phyloP scores from a whole-genome alignment of 2,329 filamentous ascomycete genomes.

The Periconia digitata region DNA sequence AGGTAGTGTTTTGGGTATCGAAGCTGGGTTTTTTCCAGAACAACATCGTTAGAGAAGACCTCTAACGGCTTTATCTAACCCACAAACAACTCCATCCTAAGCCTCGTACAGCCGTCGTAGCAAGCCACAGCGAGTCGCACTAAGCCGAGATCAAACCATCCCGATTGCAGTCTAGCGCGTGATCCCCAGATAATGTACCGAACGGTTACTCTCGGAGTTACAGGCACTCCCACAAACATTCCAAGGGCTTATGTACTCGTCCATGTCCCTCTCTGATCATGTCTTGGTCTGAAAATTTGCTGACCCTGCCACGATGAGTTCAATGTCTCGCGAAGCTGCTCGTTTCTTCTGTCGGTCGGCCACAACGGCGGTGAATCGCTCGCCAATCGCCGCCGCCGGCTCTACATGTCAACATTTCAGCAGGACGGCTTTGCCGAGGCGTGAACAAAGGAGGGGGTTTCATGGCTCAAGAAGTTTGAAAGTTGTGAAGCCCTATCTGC shows the following conservation, averaged over 20 bases:
- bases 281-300: slow-evolving; percentile 18
- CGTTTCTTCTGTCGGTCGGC: slow-evolving; percentile 28
- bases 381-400: slow-evolving; percentile 26
- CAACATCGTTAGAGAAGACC: too few relatives aligned
- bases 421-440: slow-evolving; percentile 18
- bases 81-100: too few relatives aligned
- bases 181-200: slow-evolving; percentile 11
- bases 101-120: background rate
- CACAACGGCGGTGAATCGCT: slow-evolving; percentile 18
- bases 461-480: slow-evolving; percentile 33
- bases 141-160: background rate
- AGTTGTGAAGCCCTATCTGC: slow-evolving; percentile 74
- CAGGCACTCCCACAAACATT: slow-evolving; percentile 6
- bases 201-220: slow-evolving; percentile 9
- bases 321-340: slow-evolving; percentile 33
- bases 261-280: slow-evolving; percentile 16
- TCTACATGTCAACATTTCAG: background rate
- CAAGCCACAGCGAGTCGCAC: too few relatives aligned
- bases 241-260: slow-evolving; percentile 9
- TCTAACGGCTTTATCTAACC: too few relatives aligned
- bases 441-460: slow-evolving; percentile 42
- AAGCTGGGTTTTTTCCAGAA: too few relatives aligned
- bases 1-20: too few relatives aligned
- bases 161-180: slow-evolving; percentile 3
- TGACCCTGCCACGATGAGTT: slow-evolving; percentile 32